Conservation (phyloP, 169 alveolate species). For the Plasmodium inui region DNA sequence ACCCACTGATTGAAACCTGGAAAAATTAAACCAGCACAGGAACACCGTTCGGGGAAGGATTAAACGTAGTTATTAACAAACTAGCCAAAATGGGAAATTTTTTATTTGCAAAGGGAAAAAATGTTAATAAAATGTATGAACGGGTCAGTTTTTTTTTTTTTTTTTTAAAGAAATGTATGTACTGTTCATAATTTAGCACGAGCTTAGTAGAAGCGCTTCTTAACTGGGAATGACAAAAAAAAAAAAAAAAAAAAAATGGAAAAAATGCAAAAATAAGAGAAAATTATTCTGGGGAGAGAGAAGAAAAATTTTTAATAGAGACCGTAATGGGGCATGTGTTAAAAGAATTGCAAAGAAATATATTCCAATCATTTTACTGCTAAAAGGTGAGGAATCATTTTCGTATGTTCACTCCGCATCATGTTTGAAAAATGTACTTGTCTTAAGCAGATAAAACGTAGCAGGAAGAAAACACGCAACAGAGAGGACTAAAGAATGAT, state of each 20-base stretch:
- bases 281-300: background rate
- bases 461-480: background rate
- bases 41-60: background rate
- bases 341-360: no score
- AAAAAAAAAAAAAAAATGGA: background rate
- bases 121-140: background rate
- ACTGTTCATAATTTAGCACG: background rate
- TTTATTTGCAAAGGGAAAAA: background rate
- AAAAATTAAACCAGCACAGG: background rate
- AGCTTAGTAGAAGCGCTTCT: background rate
- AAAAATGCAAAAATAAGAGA: background rate
- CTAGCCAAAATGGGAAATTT: background rate
- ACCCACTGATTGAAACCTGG: background rate
- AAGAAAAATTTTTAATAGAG: background rate
- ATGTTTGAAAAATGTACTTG: background rate
- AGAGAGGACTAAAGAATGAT: background rate
- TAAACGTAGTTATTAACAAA: background rate
- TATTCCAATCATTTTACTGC: background rate
- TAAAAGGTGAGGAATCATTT: background rate
- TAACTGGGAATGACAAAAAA: background rate
- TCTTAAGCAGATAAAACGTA: background rate
- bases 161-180: background rate
- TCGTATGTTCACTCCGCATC: background rate
- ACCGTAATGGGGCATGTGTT: background rate
- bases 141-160: background rate